Percentiles rank a stretch among this genome's conserved stretches.
Evolutionary conservation across 2,329 filamentous ascomycete species (phyloP).

Genomic region (Hansfordia pulvinata): DNA sequence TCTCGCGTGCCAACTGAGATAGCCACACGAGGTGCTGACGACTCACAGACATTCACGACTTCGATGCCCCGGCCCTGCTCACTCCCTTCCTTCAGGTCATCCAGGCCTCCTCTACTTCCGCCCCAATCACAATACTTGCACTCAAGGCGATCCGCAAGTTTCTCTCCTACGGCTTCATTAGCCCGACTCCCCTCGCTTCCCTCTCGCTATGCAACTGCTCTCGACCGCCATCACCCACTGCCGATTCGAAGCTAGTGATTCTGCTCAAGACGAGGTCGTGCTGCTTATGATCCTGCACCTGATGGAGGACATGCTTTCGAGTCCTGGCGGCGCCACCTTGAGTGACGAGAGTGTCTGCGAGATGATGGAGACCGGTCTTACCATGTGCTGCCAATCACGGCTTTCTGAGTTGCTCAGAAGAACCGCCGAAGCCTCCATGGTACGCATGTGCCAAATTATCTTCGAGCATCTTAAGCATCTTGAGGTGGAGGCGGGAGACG

Average conservation of each 20-base stretch:
- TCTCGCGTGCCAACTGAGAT: too few relatives aligned
- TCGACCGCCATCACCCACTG: slow-evolving; percentile 95
- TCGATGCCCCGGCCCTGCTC: slow-evolving; percentile 80
- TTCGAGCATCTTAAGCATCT: slow-evolving; percentile 86
- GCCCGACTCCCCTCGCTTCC: slow-evolving; percentile 71
- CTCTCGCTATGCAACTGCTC: slow-evolving; percentile 84
- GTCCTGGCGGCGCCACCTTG: slow-evolving; percentile 81
- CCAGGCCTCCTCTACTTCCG: slow-evolving; percentile 88
- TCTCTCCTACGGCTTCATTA: slow-evolving; percentile 86
- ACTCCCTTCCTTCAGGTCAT: slow-evolving; percentile 95
- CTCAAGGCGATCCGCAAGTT: slow-evolving; percentile 93
- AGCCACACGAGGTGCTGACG: too few relatives aligned
- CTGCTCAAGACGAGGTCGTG: slow-evolving; percentile 88
- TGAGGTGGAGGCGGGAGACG: slow-evolving; percentile 59
- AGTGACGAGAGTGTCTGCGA: slow-evolving; percentile 97
- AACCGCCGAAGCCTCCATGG: slow-evolving; percentile 93
- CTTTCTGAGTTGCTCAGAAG: slow-evolving; percentile 82
- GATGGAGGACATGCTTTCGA: slow-evolving; percentile 97
- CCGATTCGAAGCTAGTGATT: slow-evolving; percentile 92
- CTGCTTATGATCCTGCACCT: slow-evolving; percentile 86
- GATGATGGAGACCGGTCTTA: slow-evolving; percentile 97
- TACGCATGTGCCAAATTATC: slow-evolving; percentile 97
- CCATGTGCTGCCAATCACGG: slow-evolving; percentile 89
- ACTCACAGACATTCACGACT: slow-evolving; percentile 60
- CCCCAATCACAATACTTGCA: slow-evolving; percentile 89